These are phyloP conservation scores for Chloroidium sp. DNA, from an alignment of 163 green algal species.

Conservation along the genomic window DNA sequence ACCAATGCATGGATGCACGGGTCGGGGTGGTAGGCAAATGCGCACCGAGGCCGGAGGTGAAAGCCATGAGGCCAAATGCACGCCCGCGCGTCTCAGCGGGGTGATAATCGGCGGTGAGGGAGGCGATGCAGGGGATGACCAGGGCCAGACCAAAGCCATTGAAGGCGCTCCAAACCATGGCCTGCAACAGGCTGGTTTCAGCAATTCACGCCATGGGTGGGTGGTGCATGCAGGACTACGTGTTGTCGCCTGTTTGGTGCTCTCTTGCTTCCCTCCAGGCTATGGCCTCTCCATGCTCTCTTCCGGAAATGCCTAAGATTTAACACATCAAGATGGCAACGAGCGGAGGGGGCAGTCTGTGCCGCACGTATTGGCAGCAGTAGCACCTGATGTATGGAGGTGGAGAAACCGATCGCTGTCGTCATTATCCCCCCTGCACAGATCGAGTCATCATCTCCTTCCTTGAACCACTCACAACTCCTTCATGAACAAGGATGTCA, in stretches of 20 bases:
- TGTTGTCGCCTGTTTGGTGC: background rate
- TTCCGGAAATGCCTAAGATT: too few relatives aligned
- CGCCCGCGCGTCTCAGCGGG: conserved; percentile 42
- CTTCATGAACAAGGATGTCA: too few relatives aligned
- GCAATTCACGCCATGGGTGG: background rate
- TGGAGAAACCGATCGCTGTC: conserved; percentile 40
- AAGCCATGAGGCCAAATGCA: conserved; percentile 65
- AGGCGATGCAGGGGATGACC: conserved; percentile 70
- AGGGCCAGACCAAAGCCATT: conserved; percentile 77
- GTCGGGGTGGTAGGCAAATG: too few relatives aligned
- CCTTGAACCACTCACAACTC: background rate
- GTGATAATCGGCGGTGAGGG: conserved; percentile 72
- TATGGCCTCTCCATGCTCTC: background rate
- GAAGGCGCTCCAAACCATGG: conserved; percentile 50
- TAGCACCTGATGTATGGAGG: conserved; percentile 21
- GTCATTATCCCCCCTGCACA: conserved; percentile 59
- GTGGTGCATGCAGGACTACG: background rate
- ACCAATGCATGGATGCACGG: too few relatives aligned
- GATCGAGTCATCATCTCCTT: background rate
- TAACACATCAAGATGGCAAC: too few relatives aligned
- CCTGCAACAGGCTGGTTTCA: conserved; percentile 19
- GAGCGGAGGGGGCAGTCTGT: too few relatives aligned
- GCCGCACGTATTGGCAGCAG: too few relatives aligned
- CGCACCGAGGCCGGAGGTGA: conserved; percentile 18
- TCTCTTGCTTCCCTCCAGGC: background rate